Evolutionary conservation across 768 basidiomycete species (phyloP).

Genomic region (Xerocomellus dryophilus): DNA sequence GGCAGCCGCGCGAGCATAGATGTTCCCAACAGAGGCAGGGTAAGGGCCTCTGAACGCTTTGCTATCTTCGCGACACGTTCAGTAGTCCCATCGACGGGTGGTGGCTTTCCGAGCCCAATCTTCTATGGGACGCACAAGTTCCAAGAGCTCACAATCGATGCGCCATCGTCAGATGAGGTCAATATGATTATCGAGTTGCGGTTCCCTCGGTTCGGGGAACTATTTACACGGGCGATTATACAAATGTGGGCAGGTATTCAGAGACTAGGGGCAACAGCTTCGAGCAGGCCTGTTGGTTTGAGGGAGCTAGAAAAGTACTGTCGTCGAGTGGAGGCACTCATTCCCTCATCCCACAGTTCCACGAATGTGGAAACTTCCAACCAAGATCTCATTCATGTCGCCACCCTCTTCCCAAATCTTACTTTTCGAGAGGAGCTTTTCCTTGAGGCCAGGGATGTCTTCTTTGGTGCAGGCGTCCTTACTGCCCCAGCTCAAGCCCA

Average conservation of each 20-base stretch:
- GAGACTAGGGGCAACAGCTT: conserved; percentile 46
- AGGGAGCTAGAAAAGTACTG: conserved; percentile 85
- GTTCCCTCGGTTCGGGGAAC: conserved; percentile 60
- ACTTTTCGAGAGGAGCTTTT: conserved; percentile 84
- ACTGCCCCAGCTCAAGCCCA: conserved; percentile 52
- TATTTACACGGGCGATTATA: conserved; percentile 51
- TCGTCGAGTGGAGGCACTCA: conserved; percentile 58
- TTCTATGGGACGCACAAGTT: conserved; percentile 91
- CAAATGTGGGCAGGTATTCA: conserved; percentile 66
- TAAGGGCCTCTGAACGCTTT: conserved; percentile 77
- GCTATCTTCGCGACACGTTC: conserved; percentile 89
- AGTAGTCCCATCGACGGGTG: conserved; percentile 43
- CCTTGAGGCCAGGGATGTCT: conserved; percentile 85
- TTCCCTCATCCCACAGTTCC: conserved; percentile 47
- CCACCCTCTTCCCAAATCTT: conserved; percentile 62
- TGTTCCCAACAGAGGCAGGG: conserved; percentile 68
- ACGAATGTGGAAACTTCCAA: conserved; percentile 39
- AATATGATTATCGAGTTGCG: conserved; percentile 61
- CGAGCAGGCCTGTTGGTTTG: conserved; percentile 63
- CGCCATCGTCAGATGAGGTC: conserved; percentile 68
- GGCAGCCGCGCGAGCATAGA: conserved; percentile 67
- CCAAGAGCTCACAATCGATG: conserved; percentile 58
- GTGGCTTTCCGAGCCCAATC: conserved; percentile 50
- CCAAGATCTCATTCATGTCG: conserved; percentile 33
- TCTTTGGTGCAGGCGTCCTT: conserved; percentile 71